Evolutionary conservation across 2,329 filamentous ascomycete species (phyloP), one percentile per base, ranked within the genome.

Genomic region (Colletotrichum caudatum): DNA sequence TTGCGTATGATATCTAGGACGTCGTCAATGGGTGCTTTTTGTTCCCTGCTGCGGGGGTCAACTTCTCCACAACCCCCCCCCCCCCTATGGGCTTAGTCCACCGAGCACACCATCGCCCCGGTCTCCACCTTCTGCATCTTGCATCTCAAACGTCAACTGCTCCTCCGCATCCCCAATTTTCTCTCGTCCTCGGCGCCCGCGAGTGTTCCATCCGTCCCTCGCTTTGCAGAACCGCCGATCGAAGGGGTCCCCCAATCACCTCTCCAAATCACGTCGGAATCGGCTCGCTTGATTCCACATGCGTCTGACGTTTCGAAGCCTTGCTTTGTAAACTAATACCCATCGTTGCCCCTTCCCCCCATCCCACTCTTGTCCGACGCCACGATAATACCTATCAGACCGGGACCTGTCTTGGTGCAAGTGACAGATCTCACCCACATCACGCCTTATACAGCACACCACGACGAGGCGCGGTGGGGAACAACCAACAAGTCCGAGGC

Each of bases 51-150:
- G 64, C 53, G 68, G 69, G 69, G 64, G 9, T 12, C 3, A 37
- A 39, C 7, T 8, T 51, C 58, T 54, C 69, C 69, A 64, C 37
- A 53, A 44, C 51, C 59, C 2, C 58, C 69, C 11, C 29, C 29
- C 14, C 39, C 5, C 20, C 23, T 11, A 14, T 20, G 50, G 59
- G 69, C 18, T 60, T 71, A 69, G 69, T 35, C 39, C 65, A 50
- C 56, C 64, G 54, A 71, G 65, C 69, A 71, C 69, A 71, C 59
- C 65, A 71, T 69, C 65, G 68, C 48, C 64, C 50, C 58, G 51
- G 68, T 50, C 58, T 46, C 68, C 68, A 46, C 68, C 23, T 20
- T 16, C 50, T 29, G 50, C 69, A 68, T 64, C 53, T 58, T 33
- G 46, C 50, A 48, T 48, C 46, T 48, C 59, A 63, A 56, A 58